A percentile compares a stretch with the other conserved stretches of the same genome.
phyloP scores from a whole-genome alignment of 1,139 yeast genomes.

The Nakaseomyces kungkrabaensis region DNA sequence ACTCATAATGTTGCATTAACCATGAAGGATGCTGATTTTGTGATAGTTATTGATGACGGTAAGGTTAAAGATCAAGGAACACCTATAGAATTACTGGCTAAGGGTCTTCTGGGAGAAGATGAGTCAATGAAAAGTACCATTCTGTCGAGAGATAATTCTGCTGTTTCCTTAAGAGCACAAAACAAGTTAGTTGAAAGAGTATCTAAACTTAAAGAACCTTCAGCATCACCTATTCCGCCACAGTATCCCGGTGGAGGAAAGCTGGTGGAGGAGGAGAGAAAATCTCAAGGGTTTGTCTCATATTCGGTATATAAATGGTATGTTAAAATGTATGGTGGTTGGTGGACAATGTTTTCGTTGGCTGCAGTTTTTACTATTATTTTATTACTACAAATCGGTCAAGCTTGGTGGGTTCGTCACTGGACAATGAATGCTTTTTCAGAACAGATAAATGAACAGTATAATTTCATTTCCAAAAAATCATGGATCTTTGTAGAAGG shows the following conservation, averaged over 20 bases:
- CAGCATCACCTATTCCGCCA: background rate
- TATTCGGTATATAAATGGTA: constrained; percentile 56
- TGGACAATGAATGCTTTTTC: constrained; percentile 36
- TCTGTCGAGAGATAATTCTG: constrained; percentile 4
- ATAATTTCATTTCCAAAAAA: background rate
- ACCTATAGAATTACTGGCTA: constrained; percentile 41
- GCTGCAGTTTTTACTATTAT: constrained; percentile 37
- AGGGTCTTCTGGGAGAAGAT: constrained; percentile 31
- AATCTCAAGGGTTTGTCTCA: constrained; percentile 68
- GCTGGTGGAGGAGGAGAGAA: constrained; percentile 63
- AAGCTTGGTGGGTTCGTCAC: constrained; percentile 69
- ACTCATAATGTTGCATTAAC: constrained; percentile 85
- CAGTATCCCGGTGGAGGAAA: constrained; percentile 31
- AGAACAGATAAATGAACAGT: background rate
- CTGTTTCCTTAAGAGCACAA: constrained; percentile 8
- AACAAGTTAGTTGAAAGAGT: constrained; percentile 29
- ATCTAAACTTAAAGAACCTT: background rate
- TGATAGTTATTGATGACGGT: constrained; percentile 72
- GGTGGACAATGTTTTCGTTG: constrained; percentile 38
- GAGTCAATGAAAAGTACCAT: background rate
- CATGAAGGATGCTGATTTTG: constrained; percentile 63
- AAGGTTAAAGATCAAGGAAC: constrained; percentile 59
- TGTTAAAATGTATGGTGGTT: constrained; percentile 51
- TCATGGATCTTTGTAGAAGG: background rate
- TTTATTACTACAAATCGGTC: constrained; percentile 46